Evolutionary conservation across 73 alveolate genomes (phyloP).

Genomic region (Tetrahymena borealis): DNA sequence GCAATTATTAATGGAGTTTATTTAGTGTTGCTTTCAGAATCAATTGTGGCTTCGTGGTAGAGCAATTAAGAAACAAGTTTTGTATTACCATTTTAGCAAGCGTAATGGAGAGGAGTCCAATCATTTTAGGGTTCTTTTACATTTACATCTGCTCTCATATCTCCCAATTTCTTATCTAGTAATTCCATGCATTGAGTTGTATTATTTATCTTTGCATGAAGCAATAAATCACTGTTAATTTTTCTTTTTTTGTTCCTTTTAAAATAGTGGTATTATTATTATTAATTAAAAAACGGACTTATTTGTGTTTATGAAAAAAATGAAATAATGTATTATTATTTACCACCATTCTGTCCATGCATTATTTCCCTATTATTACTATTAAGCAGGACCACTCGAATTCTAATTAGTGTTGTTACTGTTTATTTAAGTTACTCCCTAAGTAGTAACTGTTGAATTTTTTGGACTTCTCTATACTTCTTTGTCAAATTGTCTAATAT

Average conservation of each 20-base stretch:
- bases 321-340: background rate
- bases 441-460: background rate
- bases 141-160: background rate
- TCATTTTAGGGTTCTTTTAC: background rate
- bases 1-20: background rate
- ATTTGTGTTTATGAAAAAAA: background rate
- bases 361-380: background rate
- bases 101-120: background rate
- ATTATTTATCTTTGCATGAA: background rate
- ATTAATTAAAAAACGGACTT: too few species aligned
- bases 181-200: background rate
- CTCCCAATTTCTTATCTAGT: background rate
- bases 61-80: background rate
- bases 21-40: background rate
- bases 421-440: background rate
- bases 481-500: background rate
- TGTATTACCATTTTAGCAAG: background rate
- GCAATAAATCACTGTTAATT: background rate
- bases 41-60: background rate
- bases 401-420: background rate
- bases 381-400: background rate
- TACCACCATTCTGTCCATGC: slow-evolving; percentile 1
- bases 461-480: background rate
- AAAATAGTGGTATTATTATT: too few species aligned
- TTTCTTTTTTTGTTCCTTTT: background rate